Evolutionary conservation across 768 basidiomycete genomes (phyloP), one percentile per base, ranked within the genome.

Genomic region (Pholiota molesta): DNA sequence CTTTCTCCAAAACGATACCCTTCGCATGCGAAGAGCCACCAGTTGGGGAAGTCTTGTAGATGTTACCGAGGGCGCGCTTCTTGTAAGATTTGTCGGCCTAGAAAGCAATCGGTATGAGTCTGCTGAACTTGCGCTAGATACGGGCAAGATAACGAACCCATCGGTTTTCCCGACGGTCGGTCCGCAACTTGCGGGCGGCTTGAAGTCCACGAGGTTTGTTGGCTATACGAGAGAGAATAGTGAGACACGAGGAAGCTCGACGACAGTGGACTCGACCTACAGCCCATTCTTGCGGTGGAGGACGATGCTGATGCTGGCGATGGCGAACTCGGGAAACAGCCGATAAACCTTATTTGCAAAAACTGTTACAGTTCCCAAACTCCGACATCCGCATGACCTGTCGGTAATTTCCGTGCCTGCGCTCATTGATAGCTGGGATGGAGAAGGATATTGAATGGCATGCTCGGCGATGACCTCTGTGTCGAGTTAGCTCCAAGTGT

Each of bases 1-100:
- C 95, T 85, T 99, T 99, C 83, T 99, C 97, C 63, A 99, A 90
- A 62, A 99, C 97, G 74, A 99, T 99, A 68, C 97, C 97, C 85
- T 99, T 99, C 69, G 97, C 97, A 79, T 99, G 97, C 68, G 97
- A 99, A 61, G 95, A 96, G 68, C 97, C 97, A 81, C 95, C 97
- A 64, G 97, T 99, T 52, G 97, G 97, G 33, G 97, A 99, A 73
- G 97, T 99, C 85, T 97, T 97, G 91, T 96, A 99, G 75, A 97
- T 88, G 83, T 99, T 99, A 64, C 97, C 97, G 62, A 99, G 89
- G 61, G 97, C 97, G 74, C 97, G 92, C 82, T 99, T 99, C 89
- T 99, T 99, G 84, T 99, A 99, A 49, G 89, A 82, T 81, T 97
- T 97, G 81, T 99, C 96, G 81, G 97, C 97, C 94, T 97, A 69